Percentiles rank a stretch among this genome's conserved stretches.
Evolutionary conservation across 495 filamentous ascomycete species (phyloP).

Genomic region (Aspergillus affinis): DNA sequence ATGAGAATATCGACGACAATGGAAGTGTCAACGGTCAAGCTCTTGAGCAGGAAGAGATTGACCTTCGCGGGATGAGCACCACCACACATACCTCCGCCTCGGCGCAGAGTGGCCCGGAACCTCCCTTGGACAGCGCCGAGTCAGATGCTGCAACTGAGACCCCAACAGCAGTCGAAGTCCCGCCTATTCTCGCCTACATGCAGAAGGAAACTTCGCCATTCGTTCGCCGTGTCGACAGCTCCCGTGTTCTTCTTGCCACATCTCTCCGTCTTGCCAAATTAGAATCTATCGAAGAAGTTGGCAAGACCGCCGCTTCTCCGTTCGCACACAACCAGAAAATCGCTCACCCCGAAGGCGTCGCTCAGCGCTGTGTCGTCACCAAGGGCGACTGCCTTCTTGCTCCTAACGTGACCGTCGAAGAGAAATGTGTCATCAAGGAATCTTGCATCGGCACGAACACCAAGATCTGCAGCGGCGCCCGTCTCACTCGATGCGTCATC

Average conservation of each 20-base stretch:
- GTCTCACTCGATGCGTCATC: slow-evolving; percentile 75
- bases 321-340: slow-evolving; percentile 77
- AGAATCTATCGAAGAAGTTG: slow-evolving; percentile 64
- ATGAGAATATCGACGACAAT: slow-evolving; percentile 32
- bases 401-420: slow-evolving; percentile 80
- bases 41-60: slow-evolving; percentile 57
- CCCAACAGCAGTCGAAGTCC: slow-evolving; percentile 34
- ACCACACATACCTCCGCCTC: slow-evolving; percentile 31
- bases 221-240: slow-evolving; percentile 84
- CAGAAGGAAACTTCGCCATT: slow-evolving; percentile 58
- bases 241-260: slow-evolving; percentile 71
- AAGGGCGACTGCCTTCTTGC: slow-evolving; percentile 74
- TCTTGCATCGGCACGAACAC: slow-evolving; percentile 83
- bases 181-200: slow-evolving; percentile 77
- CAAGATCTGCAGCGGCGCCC: slow-evolving; percentile 76
- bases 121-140: background rate
- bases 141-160: background rate
- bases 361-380: slow-evolving; percentile 72
- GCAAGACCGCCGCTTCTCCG: slow-evolving; percentile 57
- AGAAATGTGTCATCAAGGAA: slow-evolving; percentile 83
- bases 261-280: slow-evolving; percentile 85
- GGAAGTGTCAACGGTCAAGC: slow-evolving; percentile 43
- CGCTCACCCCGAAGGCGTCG: slow-evolving; percentile 73
- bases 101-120: background rate
- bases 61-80: slow-evolving; percentile 61